Percentiles rank a stretch among this genome's conserved stretches.
phyloP scores from a whole-genome alignment of 768 basidiomycete species.

The Xerocomus potaroensis region DNA sequence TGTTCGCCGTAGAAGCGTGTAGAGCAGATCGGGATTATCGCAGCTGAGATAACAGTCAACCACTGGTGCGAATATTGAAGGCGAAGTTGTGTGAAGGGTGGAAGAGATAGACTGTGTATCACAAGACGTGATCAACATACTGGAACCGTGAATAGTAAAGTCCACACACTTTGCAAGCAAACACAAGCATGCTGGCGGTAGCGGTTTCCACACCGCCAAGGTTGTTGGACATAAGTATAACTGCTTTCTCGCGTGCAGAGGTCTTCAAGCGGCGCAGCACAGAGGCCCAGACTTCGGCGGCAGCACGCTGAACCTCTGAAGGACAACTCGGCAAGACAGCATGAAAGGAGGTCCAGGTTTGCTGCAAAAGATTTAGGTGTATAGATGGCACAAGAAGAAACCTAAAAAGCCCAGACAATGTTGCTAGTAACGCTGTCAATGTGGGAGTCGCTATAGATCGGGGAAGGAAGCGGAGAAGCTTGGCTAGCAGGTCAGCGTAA shows the following conservation, averaged over 20 bases:
- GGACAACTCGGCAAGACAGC: constrained; percentile 53
- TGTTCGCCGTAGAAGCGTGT: constrained; percentile 61
- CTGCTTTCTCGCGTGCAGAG: constrained; percentile 50
- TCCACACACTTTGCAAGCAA: constrained; percentile 65
- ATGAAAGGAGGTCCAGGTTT: constrained; percentile 57
- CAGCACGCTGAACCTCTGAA: constrained; percentile 68
- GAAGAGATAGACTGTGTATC: constrained; percentile 66
- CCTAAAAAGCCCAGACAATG: constrained; percentile 66
- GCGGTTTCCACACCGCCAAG: constrained; percentile 54
- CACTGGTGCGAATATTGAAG: constrained; percentile 57
- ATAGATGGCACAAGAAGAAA: constrained; percentile 65
- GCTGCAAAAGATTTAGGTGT: constrained; percentile 46
- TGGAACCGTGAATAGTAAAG: constrained; percentile 5
- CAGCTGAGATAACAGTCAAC: constrained; percentile 49
- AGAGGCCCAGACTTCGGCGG: constrained; percentile 86
- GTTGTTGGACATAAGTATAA: constrained; percentile 50
- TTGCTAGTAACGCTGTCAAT: constrained; percentile 60
- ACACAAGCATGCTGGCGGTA: constrained; percentile 70
- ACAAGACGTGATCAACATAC: not conserved
- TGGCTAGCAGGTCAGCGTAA: constrained; percentile 52
- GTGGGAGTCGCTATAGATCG: constrained; percentile 56
- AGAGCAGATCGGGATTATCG: constrained; percentile 39
- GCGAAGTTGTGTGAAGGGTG: constrained; percentile 72
- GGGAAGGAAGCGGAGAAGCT: constrained; percentile 54
- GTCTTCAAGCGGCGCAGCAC: constrained; percentile 69